phyloP scores from a whole-genome alignment of 2,329 filamentous ascomycete genomes.

The Teratosphaeria viscida region DNA sequence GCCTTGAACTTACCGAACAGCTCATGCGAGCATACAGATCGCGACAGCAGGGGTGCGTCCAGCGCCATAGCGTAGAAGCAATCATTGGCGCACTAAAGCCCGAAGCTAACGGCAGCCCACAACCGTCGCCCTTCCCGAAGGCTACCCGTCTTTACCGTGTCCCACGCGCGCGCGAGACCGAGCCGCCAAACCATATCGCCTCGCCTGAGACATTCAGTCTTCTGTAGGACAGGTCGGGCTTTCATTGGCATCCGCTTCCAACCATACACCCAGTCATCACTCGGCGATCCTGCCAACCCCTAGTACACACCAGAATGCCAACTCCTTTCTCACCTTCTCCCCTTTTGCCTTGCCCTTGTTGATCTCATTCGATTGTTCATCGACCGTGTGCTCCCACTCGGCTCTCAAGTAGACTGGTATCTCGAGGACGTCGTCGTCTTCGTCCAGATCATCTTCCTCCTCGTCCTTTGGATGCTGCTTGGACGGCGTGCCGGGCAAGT shows the following conservation, averaged over 20 bases:
- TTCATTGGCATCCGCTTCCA: not conserved
- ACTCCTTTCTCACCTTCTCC: constrained; percentile 66
- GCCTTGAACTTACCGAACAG: not conserved
- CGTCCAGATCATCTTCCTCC: constrained; percentile 28
- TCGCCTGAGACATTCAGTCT: not conserved
- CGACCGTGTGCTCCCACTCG: constrained; percentile 68
- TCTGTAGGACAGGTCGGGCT: not conserved
- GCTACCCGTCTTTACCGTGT: not conserved
- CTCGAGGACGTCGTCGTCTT: constrained; percentile 61
- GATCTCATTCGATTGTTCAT: constrained; percentile 41
- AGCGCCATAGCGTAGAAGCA: not conserved
- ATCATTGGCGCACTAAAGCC: not conserved
- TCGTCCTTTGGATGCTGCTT: constrained; percentile 13
- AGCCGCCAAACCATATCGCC: not conserved
- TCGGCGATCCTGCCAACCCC: constrained; percentile 52
- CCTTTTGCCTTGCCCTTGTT: constrained; percentile 42
- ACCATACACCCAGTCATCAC: not conserved
- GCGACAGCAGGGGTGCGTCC: not conserved
- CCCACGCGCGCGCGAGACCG: not conserved
- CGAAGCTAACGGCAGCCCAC: not conserved
- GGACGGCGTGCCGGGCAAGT: constrained; percentile 5
- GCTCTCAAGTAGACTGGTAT: constrained; percentile 89
- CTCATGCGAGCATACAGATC: not conserved
- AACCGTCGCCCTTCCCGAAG: not conserved
- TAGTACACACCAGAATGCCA: constrained; percentile 93